Evolutionary conservation across 2,329 filamentous ascomycete genomes (phyloP).

Genomic region (Sporothrix mexicana): DNA sequence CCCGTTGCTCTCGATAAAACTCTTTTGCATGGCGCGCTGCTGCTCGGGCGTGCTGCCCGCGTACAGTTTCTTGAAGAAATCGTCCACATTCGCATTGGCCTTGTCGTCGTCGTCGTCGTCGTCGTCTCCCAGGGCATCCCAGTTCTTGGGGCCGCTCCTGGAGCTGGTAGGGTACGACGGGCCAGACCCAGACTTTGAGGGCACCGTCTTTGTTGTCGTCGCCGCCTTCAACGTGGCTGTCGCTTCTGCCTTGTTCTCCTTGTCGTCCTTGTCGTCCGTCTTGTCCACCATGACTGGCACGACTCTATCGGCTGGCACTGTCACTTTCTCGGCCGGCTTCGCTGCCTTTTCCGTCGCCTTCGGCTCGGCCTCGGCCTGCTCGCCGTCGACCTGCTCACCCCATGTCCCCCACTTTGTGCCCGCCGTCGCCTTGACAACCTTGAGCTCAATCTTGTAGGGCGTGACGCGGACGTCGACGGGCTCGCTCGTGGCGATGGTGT

Average conservation of each 20-base stretch:
- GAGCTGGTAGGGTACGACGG: slow-evolving; percentile 83
- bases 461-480: slow-evolving; percentile 40
- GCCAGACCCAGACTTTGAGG: too few relatives aligned
- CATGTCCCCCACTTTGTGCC: slow-evolving; percentile 45
- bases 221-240: background rate
- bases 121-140: slow-evolving; percentile 74
- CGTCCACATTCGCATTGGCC: slow-evolving; percentile 68
- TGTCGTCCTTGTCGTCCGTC: background rate
- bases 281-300: background rate
- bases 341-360: background rate
- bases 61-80: slow-evolving; percentile 92
- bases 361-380: slow-evolving; percentile 28
- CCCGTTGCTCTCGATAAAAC: slow-evolving; percentile 90
- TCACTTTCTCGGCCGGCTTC: background rate
- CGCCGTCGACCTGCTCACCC: slow-evolving; percentile 40
- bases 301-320: background rate
- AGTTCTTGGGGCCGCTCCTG: slow-evolving; percentile 81
- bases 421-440: slow-evolving; percentile 41
- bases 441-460: slow-evolving; percentile 46
- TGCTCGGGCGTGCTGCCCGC: slow-evolving; percentile 77
- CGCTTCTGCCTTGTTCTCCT: background rate
- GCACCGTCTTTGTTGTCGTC: background rate
- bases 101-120: slow-evolving; percentile 58
- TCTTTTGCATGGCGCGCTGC: slow-evolving; percentile 96
- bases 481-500: slow-evolving; percentile 38